Base-by-base conservation (phyloP, 345 rosid genomes). In the Gossypium sturtianum region DNA sequence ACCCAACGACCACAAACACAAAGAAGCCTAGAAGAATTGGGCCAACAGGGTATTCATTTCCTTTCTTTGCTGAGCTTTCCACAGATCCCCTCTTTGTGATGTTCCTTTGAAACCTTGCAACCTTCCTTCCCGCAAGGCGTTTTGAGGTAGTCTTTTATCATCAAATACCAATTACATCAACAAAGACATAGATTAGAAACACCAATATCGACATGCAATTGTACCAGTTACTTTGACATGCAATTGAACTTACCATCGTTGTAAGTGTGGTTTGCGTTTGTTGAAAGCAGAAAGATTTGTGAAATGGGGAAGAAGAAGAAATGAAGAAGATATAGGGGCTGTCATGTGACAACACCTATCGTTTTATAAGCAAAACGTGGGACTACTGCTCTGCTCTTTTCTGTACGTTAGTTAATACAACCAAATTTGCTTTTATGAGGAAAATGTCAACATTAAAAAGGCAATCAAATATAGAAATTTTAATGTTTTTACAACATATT, bases 51-150 rank as follows among this genome's bases (percentile, higher is more conserved):
- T 77, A 75, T 43, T 76, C 79, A 47, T 41, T 47, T 34, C 75
- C 81, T 63, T 83, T 80, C 78, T 76, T 76, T 3, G 53, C 59
- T 11, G 59, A 16, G 8, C 75, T 60, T 53, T 67, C 75, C 52
- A 71, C 74, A 1, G 71, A 64, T 65, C 83, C 79, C 27, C 83
- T 74, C 83, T 59, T 82, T 2, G 79, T 54, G 38, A 82, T 75
- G 75, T 77, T 82, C 77, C 43, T 82, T 66, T 82, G 66, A 78
- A 80, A 82, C 81, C 52, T 82, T 5, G 71, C 78, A 11, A 79
- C 60, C 77, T 74, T 82, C 71, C 79, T 79, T 27, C 72, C 83
- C 11, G 83, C 74, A 29, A 74, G 45, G 19, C 83, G 80, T 74
- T 56, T 83, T 56, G 83, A 82, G 11, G 83, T 80, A 4, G 84